Evolutionary conservation across 306 rosid species (phyloP), one percentile per base, ranked within the genome.

Genomic region (Hippophae tibetana): DNA sequence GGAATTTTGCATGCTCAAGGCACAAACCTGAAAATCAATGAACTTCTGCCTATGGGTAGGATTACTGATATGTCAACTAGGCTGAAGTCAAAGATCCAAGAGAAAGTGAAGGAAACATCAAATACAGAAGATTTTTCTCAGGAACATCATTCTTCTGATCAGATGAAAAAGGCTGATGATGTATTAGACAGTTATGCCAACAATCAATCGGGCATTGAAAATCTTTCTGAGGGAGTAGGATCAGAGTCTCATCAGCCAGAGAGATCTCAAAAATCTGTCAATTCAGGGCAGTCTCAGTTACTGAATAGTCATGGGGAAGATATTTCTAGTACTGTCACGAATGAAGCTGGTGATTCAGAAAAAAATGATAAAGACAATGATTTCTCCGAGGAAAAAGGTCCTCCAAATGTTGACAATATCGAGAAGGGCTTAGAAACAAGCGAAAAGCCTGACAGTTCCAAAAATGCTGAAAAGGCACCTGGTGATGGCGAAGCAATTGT

Each of bases 1-100:
- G 95, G 82, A 62, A 79, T 84, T 78, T 57, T 92, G 76, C 82
- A 72, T 25, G 54, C 81, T 47, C 79, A 63, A 54, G 90, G 93
- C 45, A 47, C 84, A 57, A 74, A 78, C 66, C 66, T 83, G 60
- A 85, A 87, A 66, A 69, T 85, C 55, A 74, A 78, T 70, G 72
- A 57, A 69, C 78, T 81, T 45, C 76, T 63, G 56, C 67, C 61
- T 58, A 57, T 23, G 64, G 53, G 78, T 68, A 74, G 13, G 72
- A 62, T 45, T 47, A 72, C 83, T 11, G 72, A 75, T 48, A 60
- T 59, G 62, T 69, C 78, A 72, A 42, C 86, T 56, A 79, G 68
- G 12, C 43, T 69, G 23, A 60, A 62, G 75, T 42, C 70, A 50
- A 85, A 76, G 57, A 69, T 66, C 69, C 77, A 85, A 68, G 86